Evolutionary conservation across 2,329 filamentous ascomycete species (phyloP), one percentile per base, ranked within the genome.

Genomic region (Fusarium anguioides): DNA sequence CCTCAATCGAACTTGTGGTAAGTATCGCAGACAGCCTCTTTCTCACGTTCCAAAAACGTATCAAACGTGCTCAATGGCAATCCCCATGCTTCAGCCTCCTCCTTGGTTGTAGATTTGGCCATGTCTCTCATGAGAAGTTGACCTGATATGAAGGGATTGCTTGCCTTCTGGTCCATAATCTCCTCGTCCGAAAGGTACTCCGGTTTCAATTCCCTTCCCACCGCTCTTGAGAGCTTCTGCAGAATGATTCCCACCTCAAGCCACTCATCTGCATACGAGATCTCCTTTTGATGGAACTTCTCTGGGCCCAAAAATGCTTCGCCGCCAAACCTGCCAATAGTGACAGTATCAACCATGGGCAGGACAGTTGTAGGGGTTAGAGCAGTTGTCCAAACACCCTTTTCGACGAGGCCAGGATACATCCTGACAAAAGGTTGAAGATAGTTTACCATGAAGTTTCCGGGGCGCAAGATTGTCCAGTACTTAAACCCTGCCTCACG

Each of bases 361-460:
- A 86, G 59, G 2, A 71, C 14, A 0, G 76, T 79, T n/a, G 78
- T 76, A 0, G 73, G 69, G 0, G 65, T 66, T 21, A 81, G 67
- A 0, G 81, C 78, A 3, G 77, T 79, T 0, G 71, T 72, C 61
- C 81, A 81, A 21, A 77, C 71, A 0, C 81, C 80, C 4, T 74
- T 74, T 8, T 77, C 75, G 3, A 74, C 69, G 8, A 85, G 72
- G 0, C 77, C 79, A 0, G 77, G 75, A 57, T 81, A 83, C 74
- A 80, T 76, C 10, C 48, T 50, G 3, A 80, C 78, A 12, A 80
- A 73, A 5, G 83, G 83, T 6, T 73, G 56, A 6, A 85, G 45
- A 60, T 81, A 82, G 67, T 87, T 87, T 20, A 78, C 76, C 80
- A 84, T 83, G 75, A 87, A 86, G 66, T 78, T 80, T 2, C 80